Evolutionary conservation across 1,284 basidiomycete species (phyloP).

Genomic region (Pseudozyma flocculosa): DNA sequence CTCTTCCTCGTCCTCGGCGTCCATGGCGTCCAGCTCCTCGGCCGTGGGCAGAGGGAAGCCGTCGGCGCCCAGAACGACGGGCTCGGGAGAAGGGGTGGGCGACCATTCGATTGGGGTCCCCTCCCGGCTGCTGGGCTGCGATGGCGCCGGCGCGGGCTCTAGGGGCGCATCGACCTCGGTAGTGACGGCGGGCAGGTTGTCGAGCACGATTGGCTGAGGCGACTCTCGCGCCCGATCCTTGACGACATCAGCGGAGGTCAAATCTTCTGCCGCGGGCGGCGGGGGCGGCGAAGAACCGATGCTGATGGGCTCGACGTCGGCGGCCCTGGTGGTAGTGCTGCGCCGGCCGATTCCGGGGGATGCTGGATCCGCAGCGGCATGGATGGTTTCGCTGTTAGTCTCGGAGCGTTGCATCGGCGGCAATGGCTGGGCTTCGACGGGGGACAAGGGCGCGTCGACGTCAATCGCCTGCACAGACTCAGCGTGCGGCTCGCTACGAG

Average conservation of each 20-base stretch:
- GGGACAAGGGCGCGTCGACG: too few relatives aligned
- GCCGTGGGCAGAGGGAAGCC: conserved; percentile 71
- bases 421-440: too few relatives aligned
- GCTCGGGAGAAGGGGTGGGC: conserved; percentile 54
- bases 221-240: not conserved
- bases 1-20: conserved; percentile 68
- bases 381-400: too few relatives aligned
- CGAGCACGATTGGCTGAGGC: conserved; percentile 7
- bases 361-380: too few relatives aligned
- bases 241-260: not conserved
- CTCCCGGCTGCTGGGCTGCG: conserved; percentile 5
- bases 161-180: conserved; percentile 12
- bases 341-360: too few relatives aligned
- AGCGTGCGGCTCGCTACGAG: too few relatives aligned
- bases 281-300: too few relatives aligned
- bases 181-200: conserved; percentile 26
- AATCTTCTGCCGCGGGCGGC: too few relatives aligned
- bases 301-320: too few relatives aligned
- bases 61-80: conserved; percentile 54
- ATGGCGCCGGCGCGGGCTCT: not conserved
- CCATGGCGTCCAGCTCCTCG: conserved; percentile 68
- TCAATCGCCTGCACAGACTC: too few relatives aligned
- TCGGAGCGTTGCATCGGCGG: too few relatives aligned
- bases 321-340: too few relatives aligned
- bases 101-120: conserved; percentile 40